Evolutionary conservation across 176 grass and related monocot species (phyloP), one percentile per base, ranked within the genome.

Genomic region (Pharus latifolius): DNA sequence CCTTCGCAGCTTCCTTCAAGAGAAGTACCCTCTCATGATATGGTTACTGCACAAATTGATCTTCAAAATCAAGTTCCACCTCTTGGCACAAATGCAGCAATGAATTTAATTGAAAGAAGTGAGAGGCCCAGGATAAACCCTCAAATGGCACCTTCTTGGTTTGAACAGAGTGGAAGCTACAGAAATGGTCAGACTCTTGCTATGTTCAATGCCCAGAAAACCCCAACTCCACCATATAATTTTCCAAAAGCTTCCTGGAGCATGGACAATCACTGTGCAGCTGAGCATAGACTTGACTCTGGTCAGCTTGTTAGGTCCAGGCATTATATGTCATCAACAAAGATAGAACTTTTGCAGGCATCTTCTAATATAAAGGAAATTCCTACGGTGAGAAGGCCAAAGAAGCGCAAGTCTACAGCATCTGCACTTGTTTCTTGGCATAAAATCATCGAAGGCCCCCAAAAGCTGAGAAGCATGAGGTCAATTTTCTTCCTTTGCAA

Each of bases 101-200:
- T 67, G 55, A 78, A 48, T 84, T 65, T 80, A 72, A 44, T 67
- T 56, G 86, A 81, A 72, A 83, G 74, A 84, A 80, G 38, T 33
- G 85, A 92, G 49, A 72, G 65, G 16, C 71, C 80, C 8, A 82
- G 78, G 55, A 88, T 92, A 62, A 97, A 85, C 74, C 89, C 86
- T 82, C 94, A 93, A 67, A 97, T 92, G 86, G 84, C 86, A 60
- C 83, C 89, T 41, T 90, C 89, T 55, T 97, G 86, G 94, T 97
- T 93, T 78, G 86, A 77, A 55, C 86, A 85, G 63, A 88, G 87
- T 26, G 81, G 81, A 49, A 85, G 38, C 66, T 78, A 90, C 57
- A 84, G 71, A 83, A 97, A 88, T 48, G 86, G 87, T 57, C 74
- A 85, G 56, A 88, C 62, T 76, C 37, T 80, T 78, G 47, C 86